phyloP scores from a whole-genome alignment of 257 asterid genomes.

The Mitragyna speciosa region DNA sequence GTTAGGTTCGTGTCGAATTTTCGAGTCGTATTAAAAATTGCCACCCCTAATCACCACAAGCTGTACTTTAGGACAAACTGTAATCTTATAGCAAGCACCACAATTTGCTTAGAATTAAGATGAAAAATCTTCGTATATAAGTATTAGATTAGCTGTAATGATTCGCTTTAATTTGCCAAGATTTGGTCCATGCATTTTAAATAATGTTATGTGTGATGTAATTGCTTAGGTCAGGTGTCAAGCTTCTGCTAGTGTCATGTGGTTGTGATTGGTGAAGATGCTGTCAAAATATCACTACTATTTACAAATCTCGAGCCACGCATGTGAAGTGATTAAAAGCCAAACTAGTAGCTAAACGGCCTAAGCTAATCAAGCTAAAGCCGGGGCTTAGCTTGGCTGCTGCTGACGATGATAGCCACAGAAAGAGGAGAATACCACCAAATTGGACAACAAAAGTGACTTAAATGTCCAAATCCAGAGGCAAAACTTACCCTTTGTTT shows the following conservation, averaged over 20 bases:
- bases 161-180: not conserved
- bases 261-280: conserved; percentile 3
- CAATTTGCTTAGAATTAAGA: not conserved
- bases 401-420: conserved; percentile 21
- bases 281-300: conserved; percentile 6
- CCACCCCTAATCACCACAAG: no score
- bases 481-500: conserved; percentile 26
- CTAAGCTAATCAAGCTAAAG: not conserved
- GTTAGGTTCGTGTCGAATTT: no score
- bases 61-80: no score
- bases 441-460: conserved; percentile 40
- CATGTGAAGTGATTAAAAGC: conserved; percentile 24
- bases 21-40: no score
- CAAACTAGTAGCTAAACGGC: not conserved
- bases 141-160: not conserved
- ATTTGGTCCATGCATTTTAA: not conserved
- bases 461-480: conserved; percentile 36
- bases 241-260: not conserved
- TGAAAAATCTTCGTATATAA: not conserved
- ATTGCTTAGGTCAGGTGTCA: conserved; percentile 13
- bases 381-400: not conserved
- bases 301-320: conserved; percentile 45
- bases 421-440: conserved; percentile 40
- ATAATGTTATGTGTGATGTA: not conserved
- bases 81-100: not conserved